Conservation (phyloP, 768 basidiomycete species). For the Plicaturopsis crispa region DNA sequence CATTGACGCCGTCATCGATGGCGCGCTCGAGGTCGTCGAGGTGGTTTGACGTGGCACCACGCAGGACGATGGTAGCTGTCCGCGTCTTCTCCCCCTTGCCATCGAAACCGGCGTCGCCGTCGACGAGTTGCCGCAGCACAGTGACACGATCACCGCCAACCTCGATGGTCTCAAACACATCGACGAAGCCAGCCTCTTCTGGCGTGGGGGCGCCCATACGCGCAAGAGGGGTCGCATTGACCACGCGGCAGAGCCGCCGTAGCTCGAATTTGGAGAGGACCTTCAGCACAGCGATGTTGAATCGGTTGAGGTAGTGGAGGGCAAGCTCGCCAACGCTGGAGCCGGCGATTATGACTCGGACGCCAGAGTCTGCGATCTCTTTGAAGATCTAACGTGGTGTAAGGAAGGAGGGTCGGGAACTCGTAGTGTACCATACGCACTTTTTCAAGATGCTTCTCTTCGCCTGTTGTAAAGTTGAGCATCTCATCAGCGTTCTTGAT, state of each 20-base stretch:
- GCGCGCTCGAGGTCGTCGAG: conserved; percentile 95
- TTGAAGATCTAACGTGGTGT: conserved; percentile 78
- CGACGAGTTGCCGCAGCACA: conserved; percentile 77
- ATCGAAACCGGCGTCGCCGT: conserved; percentile 61
- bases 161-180: conserved; percentile 92
- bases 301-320: conserved; percentile 91
- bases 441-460: conserved; percentile 96
- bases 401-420: conserved; percentile 4
- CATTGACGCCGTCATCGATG: conserved; percentile 94
- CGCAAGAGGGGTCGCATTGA: conserved; percentile 92
- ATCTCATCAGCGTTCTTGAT: conserved; percentile 94
- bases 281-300: conserved; percentile 92
- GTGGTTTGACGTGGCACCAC: conserved; percentile 91
- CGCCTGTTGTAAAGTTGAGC: conserved; percentile 92
- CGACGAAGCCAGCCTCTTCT: conserved; percentile 91
- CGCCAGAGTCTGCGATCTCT: conserved; percentile 94
- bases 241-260: conserved; percentile 88
- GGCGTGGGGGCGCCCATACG: conserved; percentile 93
- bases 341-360: conserved; percentile 91
- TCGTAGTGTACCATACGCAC: conserved; percentile 21
- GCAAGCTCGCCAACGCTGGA: conserved; percentile 92
- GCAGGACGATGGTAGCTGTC: conserved; percentile 90
- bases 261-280: conserved; percentile 98
- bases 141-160: conserved; percentile 98
- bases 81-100: conserved; percentile 60